Percentiles rank a stretch among this genome's conserved stretches.
phyloP scores from a whole-genome alignment of 2,329 filamentous ascomycete genomes.

The Trichoderma harzianum region DNA sequence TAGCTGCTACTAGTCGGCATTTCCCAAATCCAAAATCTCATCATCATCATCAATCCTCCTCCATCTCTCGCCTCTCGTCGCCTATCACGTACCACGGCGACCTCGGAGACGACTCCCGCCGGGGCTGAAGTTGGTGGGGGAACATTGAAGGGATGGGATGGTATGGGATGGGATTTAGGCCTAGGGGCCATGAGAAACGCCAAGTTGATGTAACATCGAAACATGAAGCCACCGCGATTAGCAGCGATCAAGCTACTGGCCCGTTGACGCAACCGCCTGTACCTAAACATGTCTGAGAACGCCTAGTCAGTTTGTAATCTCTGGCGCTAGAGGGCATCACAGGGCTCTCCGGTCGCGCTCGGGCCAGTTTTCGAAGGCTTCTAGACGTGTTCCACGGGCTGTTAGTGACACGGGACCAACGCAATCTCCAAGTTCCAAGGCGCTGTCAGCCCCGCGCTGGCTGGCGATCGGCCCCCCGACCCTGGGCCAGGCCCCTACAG shows the following conservation, averaged over 20 bases:
- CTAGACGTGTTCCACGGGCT: slow-evolving; percentile 9
- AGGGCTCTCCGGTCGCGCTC: background rate
- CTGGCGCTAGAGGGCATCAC: background rate
- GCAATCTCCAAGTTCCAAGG: background rate
- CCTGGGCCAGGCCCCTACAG: background rate
- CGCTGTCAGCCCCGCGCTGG: slow-evolving; percentile 6
- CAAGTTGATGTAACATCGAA: background rate
- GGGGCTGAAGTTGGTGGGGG: background rate
- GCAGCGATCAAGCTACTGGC: background rate
- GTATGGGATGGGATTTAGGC: background rate
- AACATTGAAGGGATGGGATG: background rate
- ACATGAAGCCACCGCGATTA: background rate
- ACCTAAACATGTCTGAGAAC: background rate
- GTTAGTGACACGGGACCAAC: background rate
- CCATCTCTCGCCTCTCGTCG: background rate
- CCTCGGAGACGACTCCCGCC: background rate
- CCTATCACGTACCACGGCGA: background rate
- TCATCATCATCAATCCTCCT: background rate
- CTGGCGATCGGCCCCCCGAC: background rate
- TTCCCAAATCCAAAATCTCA: background rate
- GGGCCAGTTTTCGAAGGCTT: background rate
- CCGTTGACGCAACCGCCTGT: background rate
- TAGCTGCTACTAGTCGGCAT: background rate
- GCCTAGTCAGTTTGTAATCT: background rate
- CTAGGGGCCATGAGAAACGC: background rate